Conservation (phyloP, 1,139 yeast species). For the Hemisphaericaspora subhashii region DNA sequence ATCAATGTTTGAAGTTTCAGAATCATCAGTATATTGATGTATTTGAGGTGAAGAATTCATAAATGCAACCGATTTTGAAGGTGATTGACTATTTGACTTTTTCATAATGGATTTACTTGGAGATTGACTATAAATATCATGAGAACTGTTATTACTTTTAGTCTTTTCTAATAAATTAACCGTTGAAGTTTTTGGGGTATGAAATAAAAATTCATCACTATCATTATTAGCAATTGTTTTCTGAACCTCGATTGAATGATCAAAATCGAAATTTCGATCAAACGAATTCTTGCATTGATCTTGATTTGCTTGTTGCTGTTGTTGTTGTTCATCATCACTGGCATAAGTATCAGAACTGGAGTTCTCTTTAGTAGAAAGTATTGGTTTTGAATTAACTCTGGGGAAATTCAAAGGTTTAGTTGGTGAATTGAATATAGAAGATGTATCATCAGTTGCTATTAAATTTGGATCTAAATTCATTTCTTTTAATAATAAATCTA, state of each 20-base stretch:
- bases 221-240: constrained; percentile 17
- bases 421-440: constrained; percentile 27
- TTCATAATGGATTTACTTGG: constrained; percentile 47
- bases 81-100: constrained; percentile 31
- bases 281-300: constrained; percentile 17
- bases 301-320: constrained; percentile 5
- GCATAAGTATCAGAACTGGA: constrained; percentile 42
- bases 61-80: constrained; percentile 43
- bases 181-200: constrained; percentile 29
- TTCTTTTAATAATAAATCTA: constrained; percentile 28
- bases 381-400: constrained; percentile 14
- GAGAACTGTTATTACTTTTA: constrained; percentile 5
- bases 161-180: constrained; percentile 16
- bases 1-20: not conserved
- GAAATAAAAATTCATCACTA: constrained; percentile 32
- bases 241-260: constrained; percentile 18
- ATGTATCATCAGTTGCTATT: constrained; percentile 8
- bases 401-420: constrained; percentile 37
- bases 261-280: constrained; percentile 30
- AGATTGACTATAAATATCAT: constrained; percentile 18
- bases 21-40: constrained; percentile 30
- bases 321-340: constrained; percentile 25
- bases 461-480: constrained; percentile 20
- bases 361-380: constrained; percentile 17
- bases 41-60: constrained; percentile 34